These are phyloP conservation scores for Paramecium pentaurelia DNA, from an alignment of 73 alveolate species.

Conservation along the genomic window DNA sequence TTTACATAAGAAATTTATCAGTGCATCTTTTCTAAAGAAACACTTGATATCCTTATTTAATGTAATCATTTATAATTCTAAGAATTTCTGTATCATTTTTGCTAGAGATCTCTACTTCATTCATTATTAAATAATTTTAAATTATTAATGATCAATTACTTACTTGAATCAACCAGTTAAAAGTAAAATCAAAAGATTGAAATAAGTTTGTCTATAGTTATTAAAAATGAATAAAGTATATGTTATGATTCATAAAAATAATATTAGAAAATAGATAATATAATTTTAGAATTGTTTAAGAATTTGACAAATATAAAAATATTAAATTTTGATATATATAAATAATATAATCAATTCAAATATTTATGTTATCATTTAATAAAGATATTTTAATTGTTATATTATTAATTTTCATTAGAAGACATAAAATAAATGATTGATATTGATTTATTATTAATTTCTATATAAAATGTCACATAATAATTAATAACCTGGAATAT, in stretches of 20 bases:
- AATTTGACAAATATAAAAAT: not conserved
- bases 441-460: not conserved
- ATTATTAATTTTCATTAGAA: not conserved
- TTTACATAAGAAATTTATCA: not conserved
- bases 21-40: not conserved
- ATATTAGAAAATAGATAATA: not conserved
- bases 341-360: not conserved
- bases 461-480: not conserved
- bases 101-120: slow-evolving; percentile 6
- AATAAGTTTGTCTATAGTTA: too few species aligned
- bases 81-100: slow-evolving; percentile 23
- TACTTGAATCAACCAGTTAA: not conserved
- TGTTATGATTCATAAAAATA: not conserved
- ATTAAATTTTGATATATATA: not conserved
- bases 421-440: not conserved
- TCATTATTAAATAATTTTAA: not conserved
- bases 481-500: slow-evolving; percentile 8
- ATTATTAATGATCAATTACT: not conserved
- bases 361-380: not conserved
- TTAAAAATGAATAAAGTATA: too few species aligned
- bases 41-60: slow-evolving; percentile 1
- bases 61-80: not conserved
- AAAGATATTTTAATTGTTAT: not conserved
- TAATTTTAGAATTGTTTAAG: not conserved
- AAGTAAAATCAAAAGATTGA: not conserved